Evolutionary conservation across 2,329 filamentous ascomycete species (phyloP).

Genomic region (Thelonectria blattea): DNA sequence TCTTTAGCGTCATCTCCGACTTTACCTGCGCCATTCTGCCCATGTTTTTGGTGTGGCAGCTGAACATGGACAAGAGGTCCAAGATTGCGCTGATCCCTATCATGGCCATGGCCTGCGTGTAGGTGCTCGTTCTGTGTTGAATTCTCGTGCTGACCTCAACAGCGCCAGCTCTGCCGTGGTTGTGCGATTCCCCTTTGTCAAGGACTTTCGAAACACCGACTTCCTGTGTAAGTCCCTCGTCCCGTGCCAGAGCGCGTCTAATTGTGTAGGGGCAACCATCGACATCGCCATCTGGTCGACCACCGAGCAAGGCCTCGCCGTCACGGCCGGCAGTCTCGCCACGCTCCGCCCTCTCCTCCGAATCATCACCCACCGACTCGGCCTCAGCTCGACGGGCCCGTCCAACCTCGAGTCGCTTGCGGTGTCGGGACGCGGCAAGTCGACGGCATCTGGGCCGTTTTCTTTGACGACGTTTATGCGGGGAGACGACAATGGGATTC

Average conservation of each 20-base stretch:
- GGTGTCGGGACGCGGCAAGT: neutral
- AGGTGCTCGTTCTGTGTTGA: neutral
- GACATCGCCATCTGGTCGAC: slow-evolving; percentile 57
- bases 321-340: slow-evolving; percentile 55
- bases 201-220: slow-evolving; percentile 47
- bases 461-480: neutral
- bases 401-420: slow-evolving; percentile 27
- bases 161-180: slow-evolving; percentile 54
- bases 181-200: slow-evolving; percentile 48
- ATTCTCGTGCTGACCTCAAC: slow-evolving; percentile 19
- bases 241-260: slow-evolving; percentile 8
- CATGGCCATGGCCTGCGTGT: slow-evolving; percentile 62
- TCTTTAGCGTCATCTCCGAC: slow-evolving; percentile 55
- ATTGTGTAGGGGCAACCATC: slow-evolving; percentile 42
- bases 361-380: slow-evolving; percentile 41
- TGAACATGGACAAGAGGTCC: slow-evolving; percentile 59
- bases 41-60: slow-evolving; percentile 58
- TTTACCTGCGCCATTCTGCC: slow-evolving; percentile 59
- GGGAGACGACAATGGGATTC: neutral
- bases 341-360: slow-evolving; percentile 54
- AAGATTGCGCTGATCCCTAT: slow-evolving; percentile 60
- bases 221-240: slow-evolving; percentile 48
- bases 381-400: slow-evolving; percentile 32
- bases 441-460: neutral
- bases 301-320: slow-evolving; percentile 54